These are phyloP conservation scores for Chlamydomonas eustigma DNA, from an alignment of 139 green algal species.

Conservation along the genomic window DNA sequence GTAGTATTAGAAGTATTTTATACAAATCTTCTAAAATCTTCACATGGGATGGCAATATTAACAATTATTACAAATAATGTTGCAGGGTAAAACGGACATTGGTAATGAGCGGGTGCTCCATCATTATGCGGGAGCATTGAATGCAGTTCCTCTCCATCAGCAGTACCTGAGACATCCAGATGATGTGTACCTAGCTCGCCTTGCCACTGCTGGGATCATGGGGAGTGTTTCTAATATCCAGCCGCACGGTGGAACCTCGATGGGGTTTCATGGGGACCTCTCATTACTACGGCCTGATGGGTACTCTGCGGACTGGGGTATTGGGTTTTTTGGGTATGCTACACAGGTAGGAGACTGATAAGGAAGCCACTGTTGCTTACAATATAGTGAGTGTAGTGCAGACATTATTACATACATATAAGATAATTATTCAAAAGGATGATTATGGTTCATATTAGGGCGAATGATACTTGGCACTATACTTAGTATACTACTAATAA, in stretches of 20 bases:
- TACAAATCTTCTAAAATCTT: too few species aligned
- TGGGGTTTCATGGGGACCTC: slow-evolving; percentile 11
- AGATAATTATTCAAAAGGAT: neutral
- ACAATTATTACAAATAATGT: too few species aligned
- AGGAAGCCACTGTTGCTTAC: too few species aligned
- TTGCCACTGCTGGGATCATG: slow-evolving; percentile 14
- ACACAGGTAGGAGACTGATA: neutral
- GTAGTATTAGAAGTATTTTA: too few species aligned
- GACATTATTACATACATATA: too few species aligned
- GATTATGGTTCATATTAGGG: neutral
- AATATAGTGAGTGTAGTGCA: too few species aligned
- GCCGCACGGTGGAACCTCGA: slow-evolving; percentile 10
- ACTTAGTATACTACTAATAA: neutral
- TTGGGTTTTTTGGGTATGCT: slow-evolving; percentile 15
- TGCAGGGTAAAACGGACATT: slow-evolving; percentile 19
- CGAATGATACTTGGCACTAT: neutral
- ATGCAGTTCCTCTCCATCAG: slow-evolving; percentile 11
- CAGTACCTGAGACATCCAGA: slow-evolving; percentile 10
- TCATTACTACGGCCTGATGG: slow-evolving; percentile 3
- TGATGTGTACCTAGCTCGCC: neutral
- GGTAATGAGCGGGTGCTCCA: slow-evolving; percentile 23
- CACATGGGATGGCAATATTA: too few species aligned
- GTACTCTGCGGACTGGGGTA: slow-evolving; percentile 13
- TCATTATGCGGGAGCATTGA: slow-evolving; percentile 17
- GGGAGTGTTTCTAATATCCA: slow-evolving; percentile 14